These are phyloP conservation scores for Cylindrotheca closterium DNA, from an alignment of 108 stramenopile species.

Conservation along the genomic window DNA sequence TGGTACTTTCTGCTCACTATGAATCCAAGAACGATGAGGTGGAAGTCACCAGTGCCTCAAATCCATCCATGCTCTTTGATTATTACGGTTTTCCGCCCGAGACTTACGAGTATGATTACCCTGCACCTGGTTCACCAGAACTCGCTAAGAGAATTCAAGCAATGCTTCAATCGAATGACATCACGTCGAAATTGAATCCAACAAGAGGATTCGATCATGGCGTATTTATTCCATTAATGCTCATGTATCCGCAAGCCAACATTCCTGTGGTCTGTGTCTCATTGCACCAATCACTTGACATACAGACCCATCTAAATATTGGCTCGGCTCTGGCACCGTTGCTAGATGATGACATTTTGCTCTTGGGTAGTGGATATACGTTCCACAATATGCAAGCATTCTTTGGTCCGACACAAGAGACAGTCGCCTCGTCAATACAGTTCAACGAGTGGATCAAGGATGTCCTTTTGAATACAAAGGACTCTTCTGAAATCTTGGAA, in stretches of 20 bases:
- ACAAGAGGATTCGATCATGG: constrained; percentile 86
- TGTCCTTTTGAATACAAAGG: constrained; percentile 4
- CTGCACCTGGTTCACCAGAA: constrained; percentile 56
- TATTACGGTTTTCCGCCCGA: constrained; percentile 80
- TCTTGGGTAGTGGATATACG: constrained; percentile 75
- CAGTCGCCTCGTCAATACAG: constrained; percentile 9
- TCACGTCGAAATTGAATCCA: constrained; percentile 31
- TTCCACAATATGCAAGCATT: constrained; percentile 65
- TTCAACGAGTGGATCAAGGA: constrained; percentile 52
- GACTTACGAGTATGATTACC: constrained; percentile 71
- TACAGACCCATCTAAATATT: constrained; percentile 46
- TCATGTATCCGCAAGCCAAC: constrained; percentile 76
- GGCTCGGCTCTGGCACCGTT: constrained; percentile 65
- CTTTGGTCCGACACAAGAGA: constrained; percentile 20
- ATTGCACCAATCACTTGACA: constrained; percentile 38
- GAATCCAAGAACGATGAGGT: constrained; percentile 34
- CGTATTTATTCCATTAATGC: constrained; percentile 80
- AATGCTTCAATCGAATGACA: constrained; percentile 29
- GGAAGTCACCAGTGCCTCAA: constrained; percentile 22
- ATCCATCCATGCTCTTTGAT: constrained; percentile 63
- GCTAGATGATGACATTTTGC: constrained; percentile 59
- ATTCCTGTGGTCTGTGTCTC: constrained; percentile 80
- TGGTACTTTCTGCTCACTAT: constrained; percentile 46
- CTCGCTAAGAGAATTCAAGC: constrained; percentile 47
- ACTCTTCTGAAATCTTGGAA: constrained; percentile 3